These are phyloP conservation scores for Phalaenopsis aphrodite DNA, from an alignment of 106 monocot species.

Conservation along the genomic window DNA sequence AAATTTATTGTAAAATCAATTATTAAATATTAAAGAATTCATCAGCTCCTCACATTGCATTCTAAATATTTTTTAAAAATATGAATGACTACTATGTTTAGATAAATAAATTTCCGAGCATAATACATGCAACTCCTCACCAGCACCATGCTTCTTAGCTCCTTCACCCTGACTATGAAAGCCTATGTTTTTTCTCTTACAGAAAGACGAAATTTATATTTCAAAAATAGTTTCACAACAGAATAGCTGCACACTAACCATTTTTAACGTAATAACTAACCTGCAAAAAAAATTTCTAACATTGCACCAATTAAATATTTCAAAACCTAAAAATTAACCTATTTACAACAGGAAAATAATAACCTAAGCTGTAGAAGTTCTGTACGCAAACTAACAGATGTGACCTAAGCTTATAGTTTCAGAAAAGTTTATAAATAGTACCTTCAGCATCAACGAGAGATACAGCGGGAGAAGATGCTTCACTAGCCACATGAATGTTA, in stretches of 20 bases:
- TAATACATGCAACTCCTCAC: background rate
- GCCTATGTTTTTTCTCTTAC: background rate
- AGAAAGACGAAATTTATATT: background rate
- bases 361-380: background rate
- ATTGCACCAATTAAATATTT: background rate
- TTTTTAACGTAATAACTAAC: background rate
- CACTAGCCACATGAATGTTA: background rate
- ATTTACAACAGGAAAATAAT: background rate
- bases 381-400: background rate
- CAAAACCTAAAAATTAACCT: background rate
- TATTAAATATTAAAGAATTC: background rate
- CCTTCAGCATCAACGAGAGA: constrained; percentile 4
- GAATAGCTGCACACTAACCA: background rate
- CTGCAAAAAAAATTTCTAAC: background rate
- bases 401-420: background rate
- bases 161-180: background rate
- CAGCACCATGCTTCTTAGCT: background rate
- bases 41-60: background rate
- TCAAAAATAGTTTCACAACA: background rate
- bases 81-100: too few relatives aligned
- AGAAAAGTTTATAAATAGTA: background rate
- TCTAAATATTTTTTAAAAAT: too few relatives aligned
- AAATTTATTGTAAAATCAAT: background rate
- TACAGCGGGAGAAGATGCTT: background rate
- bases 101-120: too few relatives aligned